These are phyloP conservation scores for Spathaspora boniae DNA, from an alignment of 805 yeast genomes.

Conservation along the genomic window DNA sequence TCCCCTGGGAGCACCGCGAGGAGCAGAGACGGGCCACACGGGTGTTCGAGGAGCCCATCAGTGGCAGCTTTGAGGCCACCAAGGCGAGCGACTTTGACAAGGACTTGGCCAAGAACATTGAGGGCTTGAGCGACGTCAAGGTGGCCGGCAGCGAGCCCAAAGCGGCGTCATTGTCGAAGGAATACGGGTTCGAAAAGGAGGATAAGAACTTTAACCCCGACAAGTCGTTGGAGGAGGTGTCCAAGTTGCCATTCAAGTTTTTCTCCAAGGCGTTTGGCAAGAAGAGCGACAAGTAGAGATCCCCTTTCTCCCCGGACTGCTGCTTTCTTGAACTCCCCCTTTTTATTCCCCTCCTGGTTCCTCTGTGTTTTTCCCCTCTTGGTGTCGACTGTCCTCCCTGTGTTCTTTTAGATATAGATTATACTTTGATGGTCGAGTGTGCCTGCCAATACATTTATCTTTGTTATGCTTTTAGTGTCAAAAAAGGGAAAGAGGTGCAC, in stretches of 20 bases:
- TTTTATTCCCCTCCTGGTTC: not conserved
- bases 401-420: not conserved
- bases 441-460: no score
- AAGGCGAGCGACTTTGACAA: no score
- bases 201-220: slow-evolving; percentile 20
- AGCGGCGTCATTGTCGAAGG: slow-evolving; percentile 6
- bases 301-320: not conserved
- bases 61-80: slow-evolving; percentile 1
- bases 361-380: not conserved
- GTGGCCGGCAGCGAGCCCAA: slow-evolving; percentile 5
- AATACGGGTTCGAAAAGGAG: slow-evolving; percentile 11
- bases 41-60: slow-evolving; percentile 16
- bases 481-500: not conserved
- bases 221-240: slow-evolving; percentile 23
- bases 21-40: slow-evolving; percentile 21
- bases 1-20: slow-evolving; percentile 30
- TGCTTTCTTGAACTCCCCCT: not conserved
- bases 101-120: slow-evolving; percentile 10
- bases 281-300: slow-evolving; percentile 8
- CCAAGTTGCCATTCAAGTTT: slow-evolving; percentile 24
- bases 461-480: not conserved
- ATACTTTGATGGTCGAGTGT: slow-evolving; percentile 1
- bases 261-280: slow-evolving; percentile 16
- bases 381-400: slow-evolving; percentile 1
- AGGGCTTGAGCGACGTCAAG: slow-evolving; percentile 7